These are phyloP conservation scores for Prunus campanulata DNA, from an alignment of 306 rosid species.

Conservation along the genomic window DNA sequence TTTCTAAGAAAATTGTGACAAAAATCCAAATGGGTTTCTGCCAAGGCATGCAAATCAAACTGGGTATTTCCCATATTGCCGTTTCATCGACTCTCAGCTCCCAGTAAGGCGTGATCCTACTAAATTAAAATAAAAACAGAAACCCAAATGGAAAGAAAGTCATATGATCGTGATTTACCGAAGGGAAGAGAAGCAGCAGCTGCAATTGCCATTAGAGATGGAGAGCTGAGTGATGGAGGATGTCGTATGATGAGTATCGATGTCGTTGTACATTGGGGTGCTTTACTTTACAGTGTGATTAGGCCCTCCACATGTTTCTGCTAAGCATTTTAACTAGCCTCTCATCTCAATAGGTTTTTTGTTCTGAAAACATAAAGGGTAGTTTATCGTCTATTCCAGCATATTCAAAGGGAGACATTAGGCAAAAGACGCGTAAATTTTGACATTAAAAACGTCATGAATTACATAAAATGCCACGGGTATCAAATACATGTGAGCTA, in stretches of 20 bases:
- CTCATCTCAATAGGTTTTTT: too few species aligned
- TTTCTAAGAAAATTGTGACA: not conserved
- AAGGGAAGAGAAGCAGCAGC: not conserved
- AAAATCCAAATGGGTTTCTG: conserved; percentile 11
- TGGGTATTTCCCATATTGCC: conserved; percentile 12
- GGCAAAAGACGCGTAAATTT: too few species aligned
- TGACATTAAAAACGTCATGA: too few species aligned
- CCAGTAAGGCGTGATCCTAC: not conserved
- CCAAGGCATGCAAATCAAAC: conserved; percentile 20
- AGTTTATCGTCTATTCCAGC: too few species aligned
- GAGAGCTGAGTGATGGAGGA: not conserved
- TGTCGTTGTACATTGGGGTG: not conserved
- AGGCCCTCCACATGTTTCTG: too few species aligned
- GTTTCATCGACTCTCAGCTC: not conserved
- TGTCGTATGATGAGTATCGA: not conserved
- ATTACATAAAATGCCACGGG: too few species aligned
- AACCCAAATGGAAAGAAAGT: not conserved
- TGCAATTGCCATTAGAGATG: not conserved
- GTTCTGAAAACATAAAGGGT: too few species aligned
- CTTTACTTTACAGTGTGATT: too few species aligned
- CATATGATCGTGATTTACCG: not conserved
- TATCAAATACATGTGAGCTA: too few species aligned
- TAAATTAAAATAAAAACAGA: not conserved
- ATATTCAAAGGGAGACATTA: too few species aligned
- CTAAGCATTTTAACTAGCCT: too few species aligned